Base-by-base conservation (phyloP, 208 protist genomes). In the Leishmania arabica region DNA sequence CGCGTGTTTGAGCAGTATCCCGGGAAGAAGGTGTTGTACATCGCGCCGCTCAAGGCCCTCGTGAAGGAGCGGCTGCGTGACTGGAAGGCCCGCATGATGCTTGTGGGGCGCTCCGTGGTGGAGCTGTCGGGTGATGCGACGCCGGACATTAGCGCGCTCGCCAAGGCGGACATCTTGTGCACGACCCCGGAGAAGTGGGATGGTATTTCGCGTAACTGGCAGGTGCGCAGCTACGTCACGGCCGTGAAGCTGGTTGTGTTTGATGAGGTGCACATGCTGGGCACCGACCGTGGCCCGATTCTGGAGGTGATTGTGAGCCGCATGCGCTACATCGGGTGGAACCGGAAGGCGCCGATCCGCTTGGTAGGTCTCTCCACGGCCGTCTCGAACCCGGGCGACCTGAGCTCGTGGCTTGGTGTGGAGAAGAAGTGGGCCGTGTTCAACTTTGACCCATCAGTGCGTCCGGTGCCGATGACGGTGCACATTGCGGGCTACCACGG, bases 121-220 rank as follows among this genome's bases (percentile, higher is more conserved):
- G 99, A 99, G 93, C 93, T 99, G 15, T 99, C 99, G 13, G 98
- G 99, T 81, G 99, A 99, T 80, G 92, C 95, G 53, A 98, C 97
- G 64, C 99, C 98, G 21, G 98, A 99, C 84, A 95, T 99, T 60
- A 86, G 84, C 31, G 93, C 95, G 56, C 88, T 99, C 19, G 91
- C 97, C 5, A 91, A 91, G 69, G 97, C 99, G 0, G 94, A 99
- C 84, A 98, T 99, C 66, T 93, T 99, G 13, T 96, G 98, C 80
- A 99, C 99, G 17, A 99, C 99, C 45, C 99, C 99, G 27, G 99
- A 99, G 86, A 99, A 99, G 90, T 99, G 99, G 99, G 99, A 99
- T 93, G 98, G 98, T 71, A 99, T 99, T 65, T 99, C 93, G 77
- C 94, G 99, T 80, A 99, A 95, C 83, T 99, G 99, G 99, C 96